Conservation (phyloP, 176 grass and related monocot species). For the Raddia distichophylla region DNA sequence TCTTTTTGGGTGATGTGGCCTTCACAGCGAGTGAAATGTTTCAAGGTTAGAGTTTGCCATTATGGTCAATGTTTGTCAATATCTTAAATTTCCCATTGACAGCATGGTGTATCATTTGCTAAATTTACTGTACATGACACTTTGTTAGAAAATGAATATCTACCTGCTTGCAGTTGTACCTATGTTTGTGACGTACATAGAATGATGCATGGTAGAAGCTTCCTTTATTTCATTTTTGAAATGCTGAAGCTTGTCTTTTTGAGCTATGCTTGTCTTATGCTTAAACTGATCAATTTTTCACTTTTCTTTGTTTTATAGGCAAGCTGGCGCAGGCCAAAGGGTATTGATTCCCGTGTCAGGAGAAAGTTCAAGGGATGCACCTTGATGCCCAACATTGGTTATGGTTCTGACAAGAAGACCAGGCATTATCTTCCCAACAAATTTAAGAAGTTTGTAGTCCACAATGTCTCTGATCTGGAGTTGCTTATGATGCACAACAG, state of each 20-base stretch:
- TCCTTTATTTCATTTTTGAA: neutral
- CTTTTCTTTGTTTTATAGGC: constrained; percentile 40
- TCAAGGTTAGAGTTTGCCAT: neutral
- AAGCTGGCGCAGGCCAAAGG: constrained; percentile 90
- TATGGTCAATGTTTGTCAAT: neutral
- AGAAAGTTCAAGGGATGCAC: constrained; percentile 89
- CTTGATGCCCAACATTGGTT: constrained; percentile 91
- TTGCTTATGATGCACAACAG: constrained; percentile 95
- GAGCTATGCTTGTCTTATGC: neutral
- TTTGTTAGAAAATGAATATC: neutral
- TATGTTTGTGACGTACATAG: neutral
- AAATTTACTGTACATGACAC: neutral
- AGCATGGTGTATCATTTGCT: neutral
- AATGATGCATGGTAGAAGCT: neutral
- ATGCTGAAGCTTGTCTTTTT: constrained; percentile 8
- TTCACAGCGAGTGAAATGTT: neutral
- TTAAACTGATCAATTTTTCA: neutral
- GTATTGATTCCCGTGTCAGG: constrained; percentile 87
- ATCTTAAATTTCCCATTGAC: neutral
- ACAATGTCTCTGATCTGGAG: constrained; percentile 81
- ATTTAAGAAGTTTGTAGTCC: constrained; percentile 89
- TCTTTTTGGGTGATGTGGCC: neutral
- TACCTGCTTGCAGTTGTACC: neutral
- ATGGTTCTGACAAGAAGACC: constrained; percentile 82
- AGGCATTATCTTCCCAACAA: constrained; percentile 87